phyloP scores from a whole-genome alignment of 208 protist species.

The Leishmania aethiopica region DNA sequence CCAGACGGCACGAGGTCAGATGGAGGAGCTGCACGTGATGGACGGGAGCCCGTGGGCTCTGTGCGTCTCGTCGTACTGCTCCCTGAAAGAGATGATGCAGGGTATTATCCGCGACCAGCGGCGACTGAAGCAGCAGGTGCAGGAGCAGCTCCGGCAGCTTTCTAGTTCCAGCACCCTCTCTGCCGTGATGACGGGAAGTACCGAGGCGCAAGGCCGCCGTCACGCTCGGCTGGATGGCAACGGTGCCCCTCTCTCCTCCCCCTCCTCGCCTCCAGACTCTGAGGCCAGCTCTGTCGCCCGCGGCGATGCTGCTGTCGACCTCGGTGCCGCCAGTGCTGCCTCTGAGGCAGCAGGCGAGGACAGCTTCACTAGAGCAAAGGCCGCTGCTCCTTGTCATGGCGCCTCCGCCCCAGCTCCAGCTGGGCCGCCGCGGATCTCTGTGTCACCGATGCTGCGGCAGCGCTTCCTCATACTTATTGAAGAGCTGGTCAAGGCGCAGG shows the following conservation, averaged over 20 bases:
- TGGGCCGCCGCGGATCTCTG: conserved; percentile 26
- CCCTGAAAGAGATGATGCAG: conserved; percentile 76
- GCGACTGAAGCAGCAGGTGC: conserved; percentile 58
- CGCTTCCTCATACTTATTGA: conserved; percentile 86
- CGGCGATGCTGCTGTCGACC: conserved; percentile 1
- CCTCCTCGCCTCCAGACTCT: background rate
- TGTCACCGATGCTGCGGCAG: conserved; percentile 55
- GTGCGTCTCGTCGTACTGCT: conserved; percentile 74
- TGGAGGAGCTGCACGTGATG: conserved; percentile 90
- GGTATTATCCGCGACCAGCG: conserved; percentile 67
- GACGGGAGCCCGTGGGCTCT: conserved; percentile 82
- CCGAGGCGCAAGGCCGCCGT: background rate
- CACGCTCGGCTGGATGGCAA: background rate
- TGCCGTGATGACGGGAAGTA: conserved; percentile 18
- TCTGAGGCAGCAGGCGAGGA: background rate
- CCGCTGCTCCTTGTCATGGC: background rate
- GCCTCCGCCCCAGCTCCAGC: background rate
- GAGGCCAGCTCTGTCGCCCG: background rate
- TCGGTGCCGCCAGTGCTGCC: background rate
- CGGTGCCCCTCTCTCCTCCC: background rate
- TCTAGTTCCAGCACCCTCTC: conserved; percentile 27
- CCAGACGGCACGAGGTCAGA: conserved; percentile 56
- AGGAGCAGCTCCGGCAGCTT: conserved; percentile 49
- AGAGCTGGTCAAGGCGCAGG: conserved; percentile 72
- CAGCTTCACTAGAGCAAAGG: background rate